Conservation (phyloP, 352 stramenopile genomes). For the Plasmopara halstedii region DNA sequence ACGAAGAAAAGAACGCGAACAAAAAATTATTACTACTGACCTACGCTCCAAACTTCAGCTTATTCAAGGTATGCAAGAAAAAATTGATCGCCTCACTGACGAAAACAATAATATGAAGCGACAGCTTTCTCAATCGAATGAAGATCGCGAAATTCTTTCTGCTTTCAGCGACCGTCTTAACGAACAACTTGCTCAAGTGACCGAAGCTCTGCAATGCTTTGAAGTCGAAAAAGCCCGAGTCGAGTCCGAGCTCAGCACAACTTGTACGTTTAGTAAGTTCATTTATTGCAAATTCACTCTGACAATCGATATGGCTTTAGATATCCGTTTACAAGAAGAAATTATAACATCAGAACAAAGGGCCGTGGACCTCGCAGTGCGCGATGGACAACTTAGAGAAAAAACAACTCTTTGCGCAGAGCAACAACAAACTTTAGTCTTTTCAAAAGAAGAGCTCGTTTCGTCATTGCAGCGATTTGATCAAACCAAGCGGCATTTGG, state of each 20-base stretch:
- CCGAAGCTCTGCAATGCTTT: slow-evolving; percentile 48
- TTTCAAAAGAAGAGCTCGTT: no score
- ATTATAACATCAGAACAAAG: slow-evolving; percentile 48
- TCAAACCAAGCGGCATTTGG: slow-evolving; percentile 64
- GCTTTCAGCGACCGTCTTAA: slow-evolving; percentile 68
- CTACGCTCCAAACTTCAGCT: slow-evolving; percentile 67
- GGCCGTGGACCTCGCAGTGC: slow-evolving; percentile 29
- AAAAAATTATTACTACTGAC: slow-evolving; percentile 54
- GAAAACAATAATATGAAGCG: slow-evolving; percentile 65
- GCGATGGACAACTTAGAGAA: slow-evolving; percentile 35
- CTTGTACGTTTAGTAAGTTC: slow-evolving; percentile 26
- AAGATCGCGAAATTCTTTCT: slow-evolving; percentile 73
- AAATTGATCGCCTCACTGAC: slow-evolving; percentile 43
- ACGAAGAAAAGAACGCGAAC: slow-evolving; percentile 64
- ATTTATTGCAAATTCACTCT: neutral
- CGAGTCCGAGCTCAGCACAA: slow-evolving; percentile 62
- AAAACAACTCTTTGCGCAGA: slow-evolving; percentile 43
- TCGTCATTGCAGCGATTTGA: slow-evolving; percentile 49
- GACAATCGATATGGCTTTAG: slow-evolving; percentile 11
- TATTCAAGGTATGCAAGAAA: slow-evolving; percentile 51
- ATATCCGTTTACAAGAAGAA: slow-evolving; percentile 61
- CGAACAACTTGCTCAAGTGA: slow-evolving; percentile 60
- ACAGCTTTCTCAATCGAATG: slow-evolving; percentile 56
- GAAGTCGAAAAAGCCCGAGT: slow-evolving; percentile 68
- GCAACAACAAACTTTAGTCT: slow-evolving; percentile 50